Conservation (phyloP, 257 asterid species). For the Osmanthus fragrans region DNA sequence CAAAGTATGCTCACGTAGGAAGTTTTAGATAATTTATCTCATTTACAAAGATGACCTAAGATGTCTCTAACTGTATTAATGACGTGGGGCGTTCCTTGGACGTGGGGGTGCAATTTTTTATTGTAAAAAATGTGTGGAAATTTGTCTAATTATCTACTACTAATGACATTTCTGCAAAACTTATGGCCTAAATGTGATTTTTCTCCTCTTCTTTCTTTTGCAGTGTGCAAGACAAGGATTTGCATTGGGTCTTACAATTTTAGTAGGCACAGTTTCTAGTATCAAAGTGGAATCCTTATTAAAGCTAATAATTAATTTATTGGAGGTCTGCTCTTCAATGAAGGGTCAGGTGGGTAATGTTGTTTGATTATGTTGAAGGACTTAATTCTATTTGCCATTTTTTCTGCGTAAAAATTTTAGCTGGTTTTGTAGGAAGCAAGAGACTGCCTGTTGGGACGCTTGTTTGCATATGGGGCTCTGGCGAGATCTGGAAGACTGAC, state of each 20-base stretch:
- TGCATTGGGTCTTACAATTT: constrained; percentile 77
- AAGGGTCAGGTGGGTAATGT: constrained; percentile 87
- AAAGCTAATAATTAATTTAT: constrained; percentile 69
- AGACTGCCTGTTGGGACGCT: constrained; percentile 82
- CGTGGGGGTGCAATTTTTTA: not conserved
- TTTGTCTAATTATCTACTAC: not conserved
- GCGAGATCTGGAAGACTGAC: constrained; percentile 88
- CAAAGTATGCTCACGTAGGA: not conserved
- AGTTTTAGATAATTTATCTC: not conserved
- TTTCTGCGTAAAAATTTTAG: constrained; percentile 20
- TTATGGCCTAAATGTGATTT: constrained; percentile 14
- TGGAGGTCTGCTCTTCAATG: constrained; percentile 91
- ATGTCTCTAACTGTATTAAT: not conserved
- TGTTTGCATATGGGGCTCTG: constrained; percentile 95
- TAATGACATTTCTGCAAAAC: not conserved
- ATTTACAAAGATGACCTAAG: not conserved
- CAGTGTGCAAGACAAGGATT: constrained; percentile 99
- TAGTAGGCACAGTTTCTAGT: constrained; percentile 66
- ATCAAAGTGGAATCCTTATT: constrained; percentile 72
- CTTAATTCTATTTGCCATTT: constrained; percentile 7
- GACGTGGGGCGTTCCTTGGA: not conserved
- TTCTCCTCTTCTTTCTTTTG: constrained; percentile 18
- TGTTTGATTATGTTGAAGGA: not conserved
- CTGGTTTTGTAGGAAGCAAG: constrained; percentile 67
- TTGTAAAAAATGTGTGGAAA: not conserved